Base-by-base conservation (phyloP, 805 yeast genomes). In the Metschnikowia lunata region DNA sequence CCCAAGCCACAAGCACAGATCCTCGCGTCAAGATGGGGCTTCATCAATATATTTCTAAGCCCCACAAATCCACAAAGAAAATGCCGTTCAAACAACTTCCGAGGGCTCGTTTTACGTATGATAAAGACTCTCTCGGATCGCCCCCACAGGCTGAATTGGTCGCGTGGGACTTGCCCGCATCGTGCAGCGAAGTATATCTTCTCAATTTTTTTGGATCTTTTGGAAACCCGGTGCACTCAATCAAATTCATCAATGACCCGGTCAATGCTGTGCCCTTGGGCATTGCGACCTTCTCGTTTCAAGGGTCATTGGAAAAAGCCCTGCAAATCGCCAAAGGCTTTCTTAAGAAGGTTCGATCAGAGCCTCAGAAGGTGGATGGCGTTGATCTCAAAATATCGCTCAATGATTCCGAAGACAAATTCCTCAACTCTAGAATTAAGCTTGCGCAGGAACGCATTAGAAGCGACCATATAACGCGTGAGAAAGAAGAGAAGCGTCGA, bases 251-350 rank as follows among this genome's bases (percentile, higher is more conserved):
- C 8, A 78, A 74, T 44, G 93, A 89, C 57, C 87, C 91, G 0
- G 69, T 72, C 18, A 81, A 86, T 36, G 96, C 89, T 2, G 84
- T 82, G 14, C 90, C 95, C 0, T 62, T 89, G 34, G 93, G 95
- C 8, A 68, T 88, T 18, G 83, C 83, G 40, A 65, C 78, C 15
- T 68, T 88, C 41, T 70, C 75, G 46, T 89, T 75, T 62, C 82
- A 73, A 46, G 87, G 88, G 3, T 57, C 63, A 15, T 57, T 69
- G 12, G 79, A 73, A 14, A 76, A 75, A 45, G 67, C 79, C 5
- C 61, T 61, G 62, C 56, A 58, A 34, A 51, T 62, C 14, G 74
- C 75, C 15, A 64, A 62, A 31, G 55, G 54, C 36, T 57, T 71
- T 15, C 56, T 69, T 8, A 46, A 51, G 13, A 56, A 53, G 7